Conservation (phyloP, 164 flowering plant genomes). For the Houttuynia cordata region DNA sequence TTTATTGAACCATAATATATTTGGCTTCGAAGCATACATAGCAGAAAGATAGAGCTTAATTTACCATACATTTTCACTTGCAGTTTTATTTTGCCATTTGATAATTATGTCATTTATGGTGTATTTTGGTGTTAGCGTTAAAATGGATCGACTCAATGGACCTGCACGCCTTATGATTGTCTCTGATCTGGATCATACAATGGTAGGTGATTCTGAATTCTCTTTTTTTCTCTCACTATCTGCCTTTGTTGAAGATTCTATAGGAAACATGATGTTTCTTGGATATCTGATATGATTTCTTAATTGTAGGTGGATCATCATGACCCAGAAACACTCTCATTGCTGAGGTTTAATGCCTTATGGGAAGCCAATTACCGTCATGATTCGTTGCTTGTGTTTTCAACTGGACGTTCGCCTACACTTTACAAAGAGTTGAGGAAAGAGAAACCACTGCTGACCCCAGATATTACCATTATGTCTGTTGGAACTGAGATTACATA, state of each 20-base stretch:
- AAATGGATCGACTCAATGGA: conserved; percentile 56
- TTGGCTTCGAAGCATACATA: too few relatives aligned
- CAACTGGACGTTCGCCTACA: conserved; percentile 90
- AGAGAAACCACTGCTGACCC: conserved; percentile 93
- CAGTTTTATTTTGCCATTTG: too few relatives aligned
- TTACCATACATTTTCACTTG: too few relatives aligned
- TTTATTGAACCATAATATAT: too few relatives aligned
- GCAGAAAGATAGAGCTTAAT: too few relatives aligned
- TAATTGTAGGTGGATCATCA: conserved; percentile 87
- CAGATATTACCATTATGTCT: conserved; percentile 93
- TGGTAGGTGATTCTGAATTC: conserved; percentile 36
- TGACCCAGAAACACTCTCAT: conserved; percentile 69
- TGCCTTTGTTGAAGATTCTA: not conserved
- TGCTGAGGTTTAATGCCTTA: conserved; percentile 82
- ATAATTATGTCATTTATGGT: not conserved
- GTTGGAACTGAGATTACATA: conserved; percentile 98
- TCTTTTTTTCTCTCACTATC: not conserved
- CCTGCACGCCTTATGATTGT: conserved; percentile 88
- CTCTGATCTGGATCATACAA: conserved; percentile 95
- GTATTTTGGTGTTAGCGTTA: not conserved
- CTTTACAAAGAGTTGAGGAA: conserved; percentile 83
- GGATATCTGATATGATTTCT: conserved; percentile 1
- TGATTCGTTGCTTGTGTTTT: conserved; percentile 81
- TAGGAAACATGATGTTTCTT: not conserved
- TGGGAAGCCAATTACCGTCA: conserved; percentile 86